Base-by-base conservation (phyloP, 139 green algal genomes). In the Bryopsis sp. region DNA sequence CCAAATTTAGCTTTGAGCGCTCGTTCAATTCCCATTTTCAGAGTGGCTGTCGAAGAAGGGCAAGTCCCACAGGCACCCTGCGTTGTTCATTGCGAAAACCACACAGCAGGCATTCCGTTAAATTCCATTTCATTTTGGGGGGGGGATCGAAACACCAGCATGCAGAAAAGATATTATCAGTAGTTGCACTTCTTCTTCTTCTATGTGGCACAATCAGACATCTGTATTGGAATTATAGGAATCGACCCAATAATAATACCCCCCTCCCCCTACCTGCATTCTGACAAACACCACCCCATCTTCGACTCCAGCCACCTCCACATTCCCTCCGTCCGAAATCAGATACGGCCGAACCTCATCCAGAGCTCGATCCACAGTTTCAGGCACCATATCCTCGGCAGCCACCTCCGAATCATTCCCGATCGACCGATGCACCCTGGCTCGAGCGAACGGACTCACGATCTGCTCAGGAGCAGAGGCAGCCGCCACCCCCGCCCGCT, bases 1-100 rank as follows among this genome's bases (percentile, higher is more conserved):
- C 74, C 80, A 72, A 89, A 82, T 0, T 58, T 34, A 26, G 70
- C 62, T 75, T 73, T 72, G 2, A 96, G 80, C 2, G 79, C 70
- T 6, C 81, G 68, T 79, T 97, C 92, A 39, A 97, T 95, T 74
- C 92, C 92, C 84, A 96, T 93, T 75, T 93, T 92, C 86, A 97
- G 90, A 3, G 92, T 97, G 22, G 88, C 75, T 2, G 70, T 77
- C 39, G 80, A 88, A 28, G 81, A 88, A 26, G 92, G 76, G 70
- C 92, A 97, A 24, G 81, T 94, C 58, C 81, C 84, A 78, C 91
- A 96, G n/a, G n/a, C n/a, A n/a, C 1, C 85, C 84, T 24, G 89
- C 89, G 82, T 90, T 69, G 47, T 76, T n/a, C 32, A 28, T 34
- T 3, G 63, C 31, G 39, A 71, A 46, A 11, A 71, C 46, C 1